Base-by-base conservation (phyloP, 768 basidiomycete genomes). In the Butyriboletus loyo region DNA sequence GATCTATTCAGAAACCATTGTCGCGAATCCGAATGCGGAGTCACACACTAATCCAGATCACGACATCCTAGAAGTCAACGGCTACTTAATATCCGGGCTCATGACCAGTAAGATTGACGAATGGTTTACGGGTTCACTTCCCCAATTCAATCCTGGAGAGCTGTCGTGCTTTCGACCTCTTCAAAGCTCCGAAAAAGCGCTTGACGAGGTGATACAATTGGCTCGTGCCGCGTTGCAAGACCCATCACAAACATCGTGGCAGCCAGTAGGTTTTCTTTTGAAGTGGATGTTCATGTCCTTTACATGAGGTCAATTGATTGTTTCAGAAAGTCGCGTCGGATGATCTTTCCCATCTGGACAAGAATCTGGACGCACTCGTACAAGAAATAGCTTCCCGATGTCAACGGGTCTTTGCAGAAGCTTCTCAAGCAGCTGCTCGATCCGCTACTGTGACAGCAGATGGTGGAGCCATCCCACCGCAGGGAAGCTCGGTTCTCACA, bases 31-130 rank as follows among this genome's bases (percentile, higher is more conserved):
- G 32, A 66, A 75, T 42, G 74, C 72, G 55, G 87, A 89, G 46
- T 68, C 73, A 45, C 77, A 72, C 42, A 59, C 72, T 55, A 69
- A 71, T 49, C 72, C 76, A 45, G 82, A 50, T 82, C 64, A 89
- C 64, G 90, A 92, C 67, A 77, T 86, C 55, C 74, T 91, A 46
- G 87, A 90, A 75, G 89, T 88, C 46, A 88, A 89, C 66, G 80
- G 83, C 58, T 92, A 92, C 67, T 75, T 92, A 61, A 82, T 81
- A 60, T 81, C 81, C 38, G 87, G 89, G 43, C 77, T 92, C 39
- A 74, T 78, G 47, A 73, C 75, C 48, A 90, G 86, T 67, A 71
- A 77, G 45, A 81, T 92, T 69, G 89, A 92, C 73, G 78, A 77
- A 57, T 92, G 89, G 87, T 92, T 92, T 67, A 76, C 76, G 66